phyloP scores from a whole-genome alignment of 164 flowering plant genomes.

The Brasenia schreberi region DNA sequence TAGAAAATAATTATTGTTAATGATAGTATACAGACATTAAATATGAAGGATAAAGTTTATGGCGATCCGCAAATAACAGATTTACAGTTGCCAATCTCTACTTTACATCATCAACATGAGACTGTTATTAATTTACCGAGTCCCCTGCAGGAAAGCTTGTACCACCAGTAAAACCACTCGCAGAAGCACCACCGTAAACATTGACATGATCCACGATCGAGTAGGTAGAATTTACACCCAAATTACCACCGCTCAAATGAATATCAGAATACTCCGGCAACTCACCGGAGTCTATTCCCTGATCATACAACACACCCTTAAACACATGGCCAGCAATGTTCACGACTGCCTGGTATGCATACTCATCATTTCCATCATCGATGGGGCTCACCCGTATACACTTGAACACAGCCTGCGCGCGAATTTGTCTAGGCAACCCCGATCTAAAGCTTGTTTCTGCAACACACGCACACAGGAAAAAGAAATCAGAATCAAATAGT shows the following conservation, averaged over 20 bases:
- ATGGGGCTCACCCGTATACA: conserved; percentile 57
- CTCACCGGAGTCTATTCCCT: conserved; percentile 39
- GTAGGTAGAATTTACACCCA: background rate
- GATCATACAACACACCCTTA: conserved; percentile 83
- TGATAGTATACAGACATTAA: background rate
- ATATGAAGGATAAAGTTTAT: background rate
- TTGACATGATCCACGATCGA: background rate
- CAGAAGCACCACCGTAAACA: background rate
- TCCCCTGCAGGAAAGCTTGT: background rate
- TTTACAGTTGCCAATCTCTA: background rate
- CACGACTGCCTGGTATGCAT: conserved; percentile 80
- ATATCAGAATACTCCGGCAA: background rate
- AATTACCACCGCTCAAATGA: background rate
- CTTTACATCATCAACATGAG: background rate
- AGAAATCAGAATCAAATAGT: background rate
- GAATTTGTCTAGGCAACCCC: conserved; percentile 43
- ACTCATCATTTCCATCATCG: conserved; percentile 31
- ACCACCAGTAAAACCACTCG: background rate
- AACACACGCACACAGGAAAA: background rate
- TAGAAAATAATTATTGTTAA: background rate
- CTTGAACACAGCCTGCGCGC: conserved; percentile 48
- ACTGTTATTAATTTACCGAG: background rate
- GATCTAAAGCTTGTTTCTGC: background rate
- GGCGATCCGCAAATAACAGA: background rate
- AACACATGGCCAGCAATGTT: conserved; percentile 82